phyloP scores from a whole-genome alignment of 306 rosid genomes.

The Trichosanthes truncata region DNA sequence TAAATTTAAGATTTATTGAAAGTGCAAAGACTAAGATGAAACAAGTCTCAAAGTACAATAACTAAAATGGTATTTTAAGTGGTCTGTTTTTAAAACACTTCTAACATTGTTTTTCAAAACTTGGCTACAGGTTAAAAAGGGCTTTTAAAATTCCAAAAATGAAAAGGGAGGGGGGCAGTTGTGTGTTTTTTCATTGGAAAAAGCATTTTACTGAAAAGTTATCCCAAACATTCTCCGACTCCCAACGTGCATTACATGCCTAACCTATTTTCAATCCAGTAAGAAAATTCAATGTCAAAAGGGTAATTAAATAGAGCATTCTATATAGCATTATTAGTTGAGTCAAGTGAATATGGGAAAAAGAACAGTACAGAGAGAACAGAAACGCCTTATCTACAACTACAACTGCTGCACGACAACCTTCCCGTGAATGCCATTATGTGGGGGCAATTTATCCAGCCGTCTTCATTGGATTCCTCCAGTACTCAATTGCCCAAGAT shows the following conservation, averaged over 20 bases:
- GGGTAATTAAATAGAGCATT: not conserved
- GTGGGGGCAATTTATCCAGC: not conserved
- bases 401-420: slow-evolving; percentile 2
- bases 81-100: not conserved
- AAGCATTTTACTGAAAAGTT: not conserved
- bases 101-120: not conserved
- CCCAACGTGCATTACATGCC: not conserved
- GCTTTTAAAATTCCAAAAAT: no score
- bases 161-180: no score
- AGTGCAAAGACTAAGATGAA: no score
- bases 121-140: not conserved
- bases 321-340: not conserved
- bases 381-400: not conserved
- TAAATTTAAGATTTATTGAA: no score
- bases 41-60: no score
- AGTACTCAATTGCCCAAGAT: not conserved
- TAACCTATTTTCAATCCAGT: not conserved
- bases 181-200: not conserved
- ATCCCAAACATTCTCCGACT: not conserved
- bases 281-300: not conserved
- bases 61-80: no score
- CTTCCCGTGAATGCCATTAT: not conserved
- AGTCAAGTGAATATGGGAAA: not conserved
- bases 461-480: slow-evolving; percentile 1
- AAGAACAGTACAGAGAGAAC: not conserved